Conservation (phyloP, 805 yeast species). For the Candida piceae region DNA sequence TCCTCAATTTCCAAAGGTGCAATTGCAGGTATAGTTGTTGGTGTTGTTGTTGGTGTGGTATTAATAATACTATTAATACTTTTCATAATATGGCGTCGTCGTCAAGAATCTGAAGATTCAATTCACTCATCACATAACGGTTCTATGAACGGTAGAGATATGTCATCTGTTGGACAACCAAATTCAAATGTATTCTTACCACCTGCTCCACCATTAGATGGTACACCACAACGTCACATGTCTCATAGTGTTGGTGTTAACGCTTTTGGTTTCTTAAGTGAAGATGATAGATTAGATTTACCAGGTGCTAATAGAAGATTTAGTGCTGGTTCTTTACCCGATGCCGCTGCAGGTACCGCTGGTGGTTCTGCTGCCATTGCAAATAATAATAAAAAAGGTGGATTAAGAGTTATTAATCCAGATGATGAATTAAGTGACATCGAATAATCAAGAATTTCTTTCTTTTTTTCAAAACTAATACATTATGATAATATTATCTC, state of each 20-base stretch:
- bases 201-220: slow-evolving; percentile 4
- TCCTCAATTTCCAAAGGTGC: slow-evolving; percentile 27
- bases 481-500: no score
- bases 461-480: background rate
- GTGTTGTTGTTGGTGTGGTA: slow-evolving; percentile 24
- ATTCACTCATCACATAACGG: background rate
- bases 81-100: slow-evolving; percentile 22
- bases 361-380: slow-evolving; percentile 1
- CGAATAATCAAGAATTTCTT: background rate
- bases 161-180: slow-evolving; percentile 3
- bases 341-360: slow-evolving; percentile 27
- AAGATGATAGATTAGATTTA: slow-evolving; percentile 18
- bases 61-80: slow-evolving; percentile 12
- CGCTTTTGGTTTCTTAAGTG: slow-evolving; percentile 19
- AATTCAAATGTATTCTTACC: slow-evolving; percentile 8
- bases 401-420: slow-evolving; percentile 31
- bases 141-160: background rate
- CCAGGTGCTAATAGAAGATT: slow-evolving; percentile 28
- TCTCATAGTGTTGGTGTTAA: slow-evolving; percentile 11
- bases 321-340: slow-evolving; percentile 32
- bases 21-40: slow-evolving; percentile 33
- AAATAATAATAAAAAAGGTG: slow-evolving; percentile 10
- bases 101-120: slow-evolving; percentile 9
- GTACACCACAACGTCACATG: background rate
- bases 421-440: slow-evolving; percentile 19